Base-by-base conservation (phyloP, 768 basidiomycete genomes). In the Sutorius australiensis region DNA sequence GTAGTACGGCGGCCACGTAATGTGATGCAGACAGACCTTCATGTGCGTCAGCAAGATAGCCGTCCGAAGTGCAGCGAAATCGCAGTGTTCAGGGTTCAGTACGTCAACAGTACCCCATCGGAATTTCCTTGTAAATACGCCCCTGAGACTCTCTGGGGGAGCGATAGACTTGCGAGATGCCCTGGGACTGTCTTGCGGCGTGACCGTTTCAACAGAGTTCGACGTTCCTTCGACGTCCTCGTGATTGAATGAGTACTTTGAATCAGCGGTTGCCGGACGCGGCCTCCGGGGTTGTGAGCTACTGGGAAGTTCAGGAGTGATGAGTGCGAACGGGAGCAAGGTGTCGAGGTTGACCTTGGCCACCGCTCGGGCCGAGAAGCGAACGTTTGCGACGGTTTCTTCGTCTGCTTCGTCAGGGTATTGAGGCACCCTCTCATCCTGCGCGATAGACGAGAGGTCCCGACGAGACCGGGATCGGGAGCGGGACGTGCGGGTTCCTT, bases 71-170 rank as follows among this genome's bases (percentile, higher is more conserved):
- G 88, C 84, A 36, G 87, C 80, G 67, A 92, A 94, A 70, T 97
- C 94, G 60, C 89, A 93, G 58, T 95, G 92, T 28, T 77, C 78
- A 48, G 92, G 89, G 69, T 91, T 78, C 45, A 94, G 80, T 50
- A 94, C 91, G 68, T 93, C 89, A 54, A 95, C 78, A 41, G 80
- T 87, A 33, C 94, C 94, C 93, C 93, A 95, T 60, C 91, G 74
- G 68, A 87, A 95, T 65, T 81, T 84, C 57, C 92, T 75, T 32
- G 81, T 75, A 65, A 92, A 92, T 50, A 87, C 77, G 45, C 90
- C 88, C 70, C 79, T 81, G 65, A 91, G 70, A 65, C 84, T 80
- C 19, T 83, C 81, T 21, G 86, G 87, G 21, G 82, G 81, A 32
- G 75, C 74, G n/a, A 77, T 67, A 39, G 80, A 67, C 61, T 68